A percentile compares a stretch with the other conserved stretches of the same genome.
Evolutionary conservation across 768 basidiomycete species (phyloP).

Genomic region (Tulasnella sp.): DNA sequence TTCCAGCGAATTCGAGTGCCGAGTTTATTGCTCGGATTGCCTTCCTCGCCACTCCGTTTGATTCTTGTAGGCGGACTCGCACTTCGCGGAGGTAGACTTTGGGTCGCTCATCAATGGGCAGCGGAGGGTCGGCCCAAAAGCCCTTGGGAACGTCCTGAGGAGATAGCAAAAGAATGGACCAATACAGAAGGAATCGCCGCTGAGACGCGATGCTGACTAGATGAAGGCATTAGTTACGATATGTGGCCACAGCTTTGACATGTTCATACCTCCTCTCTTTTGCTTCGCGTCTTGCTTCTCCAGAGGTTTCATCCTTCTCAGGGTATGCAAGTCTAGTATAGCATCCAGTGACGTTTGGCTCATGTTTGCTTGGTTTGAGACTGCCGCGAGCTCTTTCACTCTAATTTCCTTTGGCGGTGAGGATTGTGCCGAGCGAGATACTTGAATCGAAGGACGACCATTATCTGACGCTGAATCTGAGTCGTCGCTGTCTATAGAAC

Average conservation of each 20-base stretch:
- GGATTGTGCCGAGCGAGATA: conserved; percentile 40
- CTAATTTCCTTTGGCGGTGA: not conserved
- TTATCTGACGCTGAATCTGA: conserved; percentile 10
- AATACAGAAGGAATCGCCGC: conserved; percentile 70
- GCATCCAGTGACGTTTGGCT: conserved; percentile 15
- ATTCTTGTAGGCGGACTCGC: conserved; percentile 52
- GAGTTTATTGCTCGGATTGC: conserved; percentile 51
- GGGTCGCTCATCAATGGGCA: conserved; percentile 26
- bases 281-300: conserved; percentile 12
- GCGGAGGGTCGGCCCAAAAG: conserved; percentile 36
- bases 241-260: not conserved
- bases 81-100: conserved; percentile 53
- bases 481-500: conserved; percentile 28
- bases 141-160: conserved; percentile 45
- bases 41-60: conserved; percentile 42
- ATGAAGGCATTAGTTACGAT: not conserved
- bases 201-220: conserved; percentile 75
- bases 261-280: not conserved
- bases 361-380: conserved; percentile 3
- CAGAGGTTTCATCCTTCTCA: conserved; percentile 54
- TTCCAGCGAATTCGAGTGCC: conserved; percentile 1
- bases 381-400: not conserved
- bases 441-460: conserved; percentile 27
- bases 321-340: conserved; percentile 55
- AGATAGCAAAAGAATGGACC: conserved; percentile 50